A percentile compares a stretch with the other conserved stretches of the same genome.
phyloP scores from a whole-genome alignment of 1,284 basidiomycete genomes.

The Pseudozyma sp. region DNA sequence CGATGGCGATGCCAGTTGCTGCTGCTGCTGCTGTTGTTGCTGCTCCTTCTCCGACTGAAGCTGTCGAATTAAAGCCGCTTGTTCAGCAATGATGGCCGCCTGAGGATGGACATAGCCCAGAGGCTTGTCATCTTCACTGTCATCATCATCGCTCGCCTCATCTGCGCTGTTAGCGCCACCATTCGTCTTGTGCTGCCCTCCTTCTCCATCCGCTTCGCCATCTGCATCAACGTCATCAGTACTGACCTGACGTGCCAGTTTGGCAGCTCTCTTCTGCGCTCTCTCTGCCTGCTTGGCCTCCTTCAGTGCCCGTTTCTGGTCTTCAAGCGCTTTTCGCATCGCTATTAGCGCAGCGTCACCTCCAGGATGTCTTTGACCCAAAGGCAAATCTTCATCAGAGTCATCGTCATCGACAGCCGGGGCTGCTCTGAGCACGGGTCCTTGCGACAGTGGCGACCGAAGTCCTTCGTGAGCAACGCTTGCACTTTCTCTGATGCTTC shows the following conservation, averaged over 20 bases:
- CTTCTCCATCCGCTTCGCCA: not conserved
- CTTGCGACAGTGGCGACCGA: constrained; percentile 10
- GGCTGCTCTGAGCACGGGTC: not conserved
- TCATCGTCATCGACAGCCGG: constrained; percentile 31
- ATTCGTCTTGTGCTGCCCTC: not conserved
- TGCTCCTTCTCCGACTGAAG: constrained; percentile 58
- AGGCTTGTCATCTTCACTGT: constrained; percentile 60
- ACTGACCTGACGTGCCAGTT: constrained; percentile 20
- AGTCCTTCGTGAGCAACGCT: not conserved
- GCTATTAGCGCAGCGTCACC: constrained; percentile 33
- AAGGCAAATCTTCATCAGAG: constrained; percentile 59
- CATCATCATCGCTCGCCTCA: constrained; percentile 16
- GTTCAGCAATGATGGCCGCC: constrained; percentile 67
- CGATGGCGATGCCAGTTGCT: constrained; percentile 10
- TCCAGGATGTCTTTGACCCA: constrained; percentile 53
- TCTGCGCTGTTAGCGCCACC: not conserved
- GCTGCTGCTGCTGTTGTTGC: constrained; percentile 35
- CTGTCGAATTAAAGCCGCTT: constrained; percentile 62
- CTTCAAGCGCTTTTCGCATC: constrained; percentile 25
- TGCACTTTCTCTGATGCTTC: constrained; percentile 9
- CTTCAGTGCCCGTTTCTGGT: constrained; percentile 37
- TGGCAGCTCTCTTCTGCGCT: constrained; percentile 29
- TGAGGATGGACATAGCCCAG: constrained; percentile 62
- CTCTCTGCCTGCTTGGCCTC: constrained; percentile 30
- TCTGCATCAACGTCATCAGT: constrained; percentile 14